A percentile compares a stretch with the other conserved stretches of the same genome.
Conservation (phyloP, 352 stramenopile species). For the Phytopythium cucurbitacearum region DNA sequence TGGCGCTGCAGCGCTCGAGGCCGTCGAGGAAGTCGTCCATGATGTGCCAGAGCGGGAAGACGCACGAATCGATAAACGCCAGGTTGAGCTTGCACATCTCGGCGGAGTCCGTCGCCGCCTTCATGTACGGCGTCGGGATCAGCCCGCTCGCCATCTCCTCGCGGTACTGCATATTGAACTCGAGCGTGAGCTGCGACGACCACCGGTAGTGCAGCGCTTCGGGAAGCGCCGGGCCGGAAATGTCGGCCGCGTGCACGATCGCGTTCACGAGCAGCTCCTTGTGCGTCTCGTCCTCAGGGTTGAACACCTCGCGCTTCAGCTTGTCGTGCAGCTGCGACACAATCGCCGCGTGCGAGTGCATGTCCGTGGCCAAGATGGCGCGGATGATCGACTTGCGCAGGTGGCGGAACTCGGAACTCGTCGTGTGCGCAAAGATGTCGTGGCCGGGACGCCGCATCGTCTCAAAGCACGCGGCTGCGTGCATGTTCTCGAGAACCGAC, state of each 20-base stretch:
- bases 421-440: conserved; percentile 58
- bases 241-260: conserved; percentile 77
- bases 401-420: conserved; percentile 28
- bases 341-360: conserved; percentile 71
- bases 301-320: conserved; percentile 50
- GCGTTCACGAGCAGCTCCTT: conserved; percentile 67
- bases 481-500: conserved; percentile 88
- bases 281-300: conserved; percentile 44
- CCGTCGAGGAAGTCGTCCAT: conserved; percentile 59
- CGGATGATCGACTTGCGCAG: conserved; percentile 73
- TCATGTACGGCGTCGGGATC: conserved; percentile 71
- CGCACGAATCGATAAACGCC: conserved; percentile 79
- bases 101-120: conserved; percentile 42
- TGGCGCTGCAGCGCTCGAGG: conserved; percentile 48
- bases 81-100: conserved; percentile 77
- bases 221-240: conserved; percentile 64
- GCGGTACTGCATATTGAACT: conserved; percentile 82
- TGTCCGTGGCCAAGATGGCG: conserved; percentile 82
- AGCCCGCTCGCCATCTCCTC: conserved; percentile 70
- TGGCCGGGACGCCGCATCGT: conserved; percentile 64
- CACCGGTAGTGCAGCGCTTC: conserved; percentile 58
- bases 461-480: conserved; percentile 75
- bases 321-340: conserved; percentile 67
- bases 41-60: conserved; percentile 80
- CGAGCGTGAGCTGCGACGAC: conserved; percentile 54